Evolutionary conservation across 169 alveolate species (phyloP).

Genomic region (Hepatocystis sp.): DNA sequence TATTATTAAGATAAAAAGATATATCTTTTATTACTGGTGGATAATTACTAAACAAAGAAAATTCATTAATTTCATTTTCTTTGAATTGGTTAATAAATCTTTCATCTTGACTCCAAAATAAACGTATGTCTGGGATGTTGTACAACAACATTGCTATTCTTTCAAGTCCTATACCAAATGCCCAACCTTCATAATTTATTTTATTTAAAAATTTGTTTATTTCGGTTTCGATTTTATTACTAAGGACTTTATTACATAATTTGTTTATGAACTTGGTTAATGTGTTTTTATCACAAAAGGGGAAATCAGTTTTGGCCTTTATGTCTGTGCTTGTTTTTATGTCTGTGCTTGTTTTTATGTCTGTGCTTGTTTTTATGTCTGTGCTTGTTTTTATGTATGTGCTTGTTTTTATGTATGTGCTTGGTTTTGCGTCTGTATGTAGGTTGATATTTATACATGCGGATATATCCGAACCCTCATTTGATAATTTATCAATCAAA

Average conservation of each 20-base stretch:
- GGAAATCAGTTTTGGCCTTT: no score
- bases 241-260: slow-evolving; percentile 32
- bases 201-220: slow-evolving; percentile 77
- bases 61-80: slow-evolving; percentile 69
- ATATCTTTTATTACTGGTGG: slow-evolving; percentile 83
- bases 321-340: no score
- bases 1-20: slow-evolving; percentile 78
- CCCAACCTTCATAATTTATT: slow-evolving; percentile 89
- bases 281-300: no score
- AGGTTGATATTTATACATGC: no score
- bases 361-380: no score
- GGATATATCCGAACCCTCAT: not conserved
- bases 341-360: no score
- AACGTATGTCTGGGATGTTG: slow-evolving; percentile 92
- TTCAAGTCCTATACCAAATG: slow-evolving; percentile 95
- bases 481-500: not conserved
- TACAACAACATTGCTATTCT: slow-evolving; percentile 93
- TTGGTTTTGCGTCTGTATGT: not conserved
- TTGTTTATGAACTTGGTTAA: no score
- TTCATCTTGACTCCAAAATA: slow-evolving; percentile 93
- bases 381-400: not conserved
- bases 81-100: slow-evolving; percentile 89
- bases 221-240: slow-evolving; percentile 19
- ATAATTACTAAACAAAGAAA: slow-evolving; percentile 81
- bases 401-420: no score